Base-by-base conservation (phyloP, 2,329 filamentous ascomycete species). In the Beauveria pseudobassiana region DNA sequence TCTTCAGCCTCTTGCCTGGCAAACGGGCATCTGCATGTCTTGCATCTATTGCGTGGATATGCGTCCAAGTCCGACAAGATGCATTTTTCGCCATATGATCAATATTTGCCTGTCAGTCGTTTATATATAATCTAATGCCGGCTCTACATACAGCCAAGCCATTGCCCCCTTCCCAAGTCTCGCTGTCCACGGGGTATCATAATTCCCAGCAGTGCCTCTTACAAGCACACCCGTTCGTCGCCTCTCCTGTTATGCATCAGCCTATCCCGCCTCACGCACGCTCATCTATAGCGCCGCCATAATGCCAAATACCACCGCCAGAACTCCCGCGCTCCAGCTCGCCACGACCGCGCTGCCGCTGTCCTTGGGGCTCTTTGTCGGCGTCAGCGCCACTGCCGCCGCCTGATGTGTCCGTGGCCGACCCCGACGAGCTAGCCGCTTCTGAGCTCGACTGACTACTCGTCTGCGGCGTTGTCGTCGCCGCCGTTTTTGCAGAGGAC, bases 281-380 rank as follows among this genome's bases (percentile, higher is more conserved):
- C 28, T 20, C 43, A 9, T 30, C 18, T 10, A 59, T 38, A 52
- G 26, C 10, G 57, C 48, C 12, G n/a, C 38, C 57, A 59, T 52
- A n/a, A 59, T 52, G 48, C 57, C 57, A 52, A 59, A 59, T 7
- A 59, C 57, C 6, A 43, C 38, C 10, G 57, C 57, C 38, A 59
- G 48, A 16, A 59, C 57, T 7, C 48, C 48, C 7, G 38, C 57
- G 26, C 57, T 59, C 57, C 57, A 59, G 48, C 57, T 59, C 24
- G n/a, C 57, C 5, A 59, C 57, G 1, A 52, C 14, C 18, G 57
- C 57, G n/a, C 57, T 52, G 38, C 48, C 57, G 26, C 57, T 59
- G 26, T 45, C 34, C 46, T 59, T 52, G 12, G 57, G 57, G 18
- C 42, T 59, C 48, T 46, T 59, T 7, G 57, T 59, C 48, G 57